Evolutionary conservation across 371 early-diverging fungal genomes (phyloP), one percentile per base, ranked within the genome.

Genomic region (Mortierella sp.): DNA sequence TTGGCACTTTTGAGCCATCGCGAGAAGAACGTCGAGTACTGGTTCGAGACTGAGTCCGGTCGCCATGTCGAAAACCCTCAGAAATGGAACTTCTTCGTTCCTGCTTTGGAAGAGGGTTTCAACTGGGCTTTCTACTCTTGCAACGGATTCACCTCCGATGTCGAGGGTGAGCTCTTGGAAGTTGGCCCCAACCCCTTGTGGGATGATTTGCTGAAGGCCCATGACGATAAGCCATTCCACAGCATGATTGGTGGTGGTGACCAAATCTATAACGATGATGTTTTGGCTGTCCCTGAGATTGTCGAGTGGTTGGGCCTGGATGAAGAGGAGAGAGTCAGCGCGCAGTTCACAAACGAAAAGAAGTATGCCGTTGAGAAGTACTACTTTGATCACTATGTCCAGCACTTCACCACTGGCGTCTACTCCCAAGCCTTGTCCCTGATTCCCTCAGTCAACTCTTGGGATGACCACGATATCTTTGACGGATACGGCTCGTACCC

Each of bases 401-500:
- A 87, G 68, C 88, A 89, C 79, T 96, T 94, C 82, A 87, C 87
- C 61, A 85, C 87, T 32, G 87, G 86, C 42, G 85, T 83, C 28
- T 92, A 93, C 65, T 87, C 90, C 47, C 82, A 86, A 63, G 91
- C 92, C 2, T 86, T 90, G 80, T 89, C 94, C 4, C 83, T 87
- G n/a, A 91, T 96, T 49, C 96, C 96, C 15, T 91, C 90, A 17
- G 82, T 90, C 28, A 92, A 93, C 70, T 89, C 92, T 75, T 88
- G 92, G 86, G 95, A 95, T 77, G 95, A 95, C 83, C 95, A 95
- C 76, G 94, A 93, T 72, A 89, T 94, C 47, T 89, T 92, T 77
- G 93, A 93, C 75, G 93, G 93, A 1, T 91, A 87, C 61, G 96
- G 96, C 22, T 91, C 91, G n/a, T 96, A 96, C 76, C 96, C 96